Evolutionary conservation across 192 early-diverging fungal species (phyloP).

Genomic region (Pilaira anomala): DNA sequence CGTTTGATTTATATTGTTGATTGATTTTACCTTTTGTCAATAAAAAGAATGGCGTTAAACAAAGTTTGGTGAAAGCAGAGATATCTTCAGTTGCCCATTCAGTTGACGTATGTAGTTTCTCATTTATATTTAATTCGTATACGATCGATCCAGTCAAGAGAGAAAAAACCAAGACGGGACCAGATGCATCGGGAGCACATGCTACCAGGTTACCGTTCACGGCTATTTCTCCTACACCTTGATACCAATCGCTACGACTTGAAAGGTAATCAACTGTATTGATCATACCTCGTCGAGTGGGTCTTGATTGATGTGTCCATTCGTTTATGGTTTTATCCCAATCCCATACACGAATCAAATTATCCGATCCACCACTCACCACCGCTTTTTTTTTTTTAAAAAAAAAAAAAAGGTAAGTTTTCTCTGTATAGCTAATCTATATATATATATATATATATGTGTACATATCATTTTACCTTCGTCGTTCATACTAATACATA

Average conservation of each 20-base stretch:
- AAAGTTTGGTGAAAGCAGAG: conserved; percentile 1
- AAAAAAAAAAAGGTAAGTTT: not conserved
- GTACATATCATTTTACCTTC: conserved; percentile 24
- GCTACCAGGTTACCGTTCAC: conserved; percentile 47
- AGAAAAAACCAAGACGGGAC: conserved; percentile 46
- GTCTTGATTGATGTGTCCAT: conserved; percentile 17
- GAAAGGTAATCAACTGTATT: conserved; percentile 35
- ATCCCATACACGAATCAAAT: conserved; percentile 49
- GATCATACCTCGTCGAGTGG: conserved; percentile 40
- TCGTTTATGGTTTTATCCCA: conserved; percentile 7
- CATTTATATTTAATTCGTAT: conserved; percentile 38
- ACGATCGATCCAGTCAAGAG: conserved; percentile 48
- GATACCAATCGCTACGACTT: conserved; percentile 40
- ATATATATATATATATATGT: not conserved
- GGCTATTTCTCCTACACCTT: conserved; percentile 44
- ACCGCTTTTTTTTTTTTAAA: conserved; percentile 15
- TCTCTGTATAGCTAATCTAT: not conserved
- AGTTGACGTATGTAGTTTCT: conserved; percentile 11
- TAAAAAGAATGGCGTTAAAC: conserved; percentile 30
- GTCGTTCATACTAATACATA: conserved; percentile 51
- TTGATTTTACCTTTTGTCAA: conserved; percentile 25
- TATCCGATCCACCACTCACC: conserved; percentile 43
- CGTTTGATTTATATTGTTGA: not conserved
- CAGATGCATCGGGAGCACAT: conserved; percentile 43
- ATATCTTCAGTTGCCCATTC: conserved; percentile 10